Conservation (phyloP, 2,329 filamentous ascomycete species). For the Cryphonectria nitschkei region DNA sequence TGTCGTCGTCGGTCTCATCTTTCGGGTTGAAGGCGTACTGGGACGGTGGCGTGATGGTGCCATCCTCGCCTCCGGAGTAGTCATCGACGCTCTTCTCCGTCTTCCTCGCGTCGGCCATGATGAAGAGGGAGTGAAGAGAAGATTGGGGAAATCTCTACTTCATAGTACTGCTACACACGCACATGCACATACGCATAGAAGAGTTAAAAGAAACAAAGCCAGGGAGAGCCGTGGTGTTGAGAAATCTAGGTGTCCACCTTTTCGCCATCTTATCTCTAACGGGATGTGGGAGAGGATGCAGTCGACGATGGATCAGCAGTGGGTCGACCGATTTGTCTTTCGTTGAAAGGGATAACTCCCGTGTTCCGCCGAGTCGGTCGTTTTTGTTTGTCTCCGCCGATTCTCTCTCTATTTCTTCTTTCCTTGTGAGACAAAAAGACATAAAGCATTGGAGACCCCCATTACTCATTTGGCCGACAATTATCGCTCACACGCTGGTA, state of each 20-base stretch:
- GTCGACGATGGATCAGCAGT: constrained; percentile 3
- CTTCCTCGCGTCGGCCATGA: constrained; percentile 12
- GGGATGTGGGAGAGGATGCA: constrained; percentile 1
- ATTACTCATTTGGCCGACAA: no score
- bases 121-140: background rate
- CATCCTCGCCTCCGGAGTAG: constrained; percentile 10
- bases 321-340: background rate
- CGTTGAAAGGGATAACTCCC: background rate
- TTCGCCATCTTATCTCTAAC: constrained; percentile 1
- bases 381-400: background rate
- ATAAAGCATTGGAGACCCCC: no score
- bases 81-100: background rate
- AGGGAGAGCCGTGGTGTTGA: background rate
- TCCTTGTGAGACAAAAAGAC: no score
- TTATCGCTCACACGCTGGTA: no score
- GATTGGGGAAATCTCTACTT: background rate
- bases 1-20: background rate
- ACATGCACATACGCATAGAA: background rate
- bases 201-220: background rate
- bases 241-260: background rate
- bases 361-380: background rate
- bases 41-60: constrained; percentile 17
- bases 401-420: background rate
- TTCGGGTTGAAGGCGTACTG: background rate
- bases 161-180: background rate